Evolutionary conservation across 2,329 filamentous ascomycete species (phyloP), one percentile per base, ranked within the genome.

Genomic region (Penicillium sp.): DNA sequence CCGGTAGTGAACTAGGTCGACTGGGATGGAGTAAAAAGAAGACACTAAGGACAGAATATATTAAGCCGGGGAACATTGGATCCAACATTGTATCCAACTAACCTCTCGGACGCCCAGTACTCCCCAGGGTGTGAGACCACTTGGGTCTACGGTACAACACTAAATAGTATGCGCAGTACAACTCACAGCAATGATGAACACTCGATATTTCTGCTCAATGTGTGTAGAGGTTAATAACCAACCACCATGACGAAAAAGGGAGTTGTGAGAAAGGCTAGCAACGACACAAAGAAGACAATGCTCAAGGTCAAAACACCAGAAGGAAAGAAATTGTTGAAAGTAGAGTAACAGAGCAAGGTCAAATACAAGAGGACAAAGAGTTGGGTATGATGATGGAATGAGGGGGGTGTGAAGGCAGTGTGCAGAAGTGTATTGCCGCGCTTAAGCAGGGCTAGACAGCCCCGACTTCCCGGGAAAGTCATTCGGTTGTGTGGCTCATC

Each of bases 391-490:
- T 41, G 39, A 22, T 22, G 19, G 19, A 41, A 35, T 39, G 35
- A 41, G 16, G 19, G 37, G 44, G 45, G 35, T 37, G 3, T 29
- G 11, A 52, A 52, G 19, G 44, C 35, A 41, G 14, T 14, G n/a
- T 27, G 49, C 33, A 39, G 48, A n/a, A 29, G 48, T 47, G 43
- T n/a, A 49, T 47, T 24, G 33, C 35, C 45, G 47, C 41, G 54
- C 41, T 50, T 53, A 52, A 29, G 39, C 41, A 57, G 51, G 55
- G 50, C 44, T 29, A 27, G 52, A 31, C 46, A 33, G 22, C 19
- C 5, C 43, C 19, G 27, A 52, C n/a, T 22, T 47, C 45, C 31
- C 13, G 22, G 22, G n/a, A 50, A 50, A 41, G 48, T 6, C 33
- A 39, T 24, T 50, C 13, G 48, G 33, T 8, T 37, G 11, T 22